Conservation (phyloP, 2,329 filamentous ascomycete species). For the Stemphylium lycopersici region DNA sequence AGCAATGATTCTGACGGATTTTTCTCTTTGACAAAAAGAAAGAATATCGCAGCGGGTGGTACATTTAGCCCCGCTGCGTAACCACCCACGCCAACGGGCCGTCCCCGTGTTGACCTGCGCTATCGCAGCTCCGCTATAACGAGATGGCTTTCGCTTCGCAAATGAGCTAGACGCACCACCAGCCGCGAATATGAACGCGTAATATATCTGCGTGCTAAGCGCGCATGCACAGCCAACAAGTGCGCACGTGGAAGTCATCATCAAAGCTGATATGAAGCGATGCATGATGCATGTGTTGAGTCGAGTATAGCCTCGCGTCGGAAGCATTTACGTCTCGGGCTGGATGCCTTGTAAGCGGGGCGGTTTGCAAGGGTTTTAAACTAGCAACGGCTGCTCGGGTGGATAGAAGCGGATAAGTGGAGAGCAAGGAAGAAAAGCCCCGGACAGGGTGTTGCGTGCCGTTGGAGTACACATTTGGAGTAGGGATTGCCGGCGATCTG, state of each 20-base stretch:
- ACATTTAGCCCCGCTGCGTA: not conserved
- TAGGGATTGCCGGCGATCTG: not conserved
- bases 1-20: too few species aligned
- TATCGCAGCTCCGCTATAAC: not conserved
- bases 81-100: constrained; percentile 3
- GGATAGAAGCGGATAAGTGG: not conserved
- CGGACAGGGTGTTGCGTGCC: too few species aligned
- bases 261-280: not conserved
- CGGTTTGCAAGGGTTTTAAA: not conserved
- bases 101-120: not conserved
- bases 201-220: not conserved
- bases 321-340: not conserved
- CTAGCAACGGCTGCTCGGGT: not conserved
- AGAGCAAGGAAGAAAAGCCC: not conserved
- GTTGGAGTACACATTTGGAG: not conserved
- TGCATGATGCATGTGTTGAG: not conserved
- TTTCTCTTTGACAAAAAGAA: too few species aligned
- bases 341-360: not conserved
- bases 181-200: not conserved
- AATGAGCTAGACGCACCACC: not conserved
- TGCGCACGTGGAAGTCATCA: not conserved
- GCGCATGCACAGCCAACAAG: not conserved
- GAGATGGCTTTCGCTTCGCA: too few species aligned
- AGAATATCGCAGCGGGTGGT: too few species aligned
- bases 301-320: not conserved